Percentiles rank a stretch among this genome's conserved stretches.
phyloP scores from a whole-genome alignment of 208 protist species.

The Acanthamoeba royreba region DNA sequence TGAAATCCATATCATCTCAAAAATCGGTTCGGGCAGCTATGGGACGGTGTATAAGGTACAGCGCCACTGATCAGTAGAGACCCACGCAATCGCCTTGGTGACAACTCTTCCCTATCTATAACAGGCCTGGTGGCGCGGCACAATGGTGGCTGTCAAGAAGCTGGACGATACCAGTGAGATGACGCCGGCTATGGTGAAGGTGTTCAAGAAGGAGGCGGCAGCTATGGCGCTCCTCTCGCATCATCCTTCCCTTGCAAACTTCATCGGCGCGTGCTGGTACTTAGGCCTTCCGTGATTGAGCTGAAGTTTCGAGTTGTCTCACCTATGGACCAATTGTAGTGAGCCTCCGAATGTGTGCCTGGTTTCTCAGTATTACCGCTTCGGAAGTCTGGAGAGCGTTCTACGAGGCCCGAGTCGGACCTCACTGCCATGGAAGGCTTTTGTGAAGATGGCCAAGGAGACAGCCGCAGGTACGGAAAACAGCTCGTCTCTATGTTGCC shows the following conservation, averaged over 20 bases:
- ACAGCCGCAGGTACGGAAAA: background rate
- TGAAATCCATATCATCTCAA: background rate
- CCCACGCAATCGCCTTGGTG: no score
- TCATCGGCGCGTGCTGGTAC: background rate
- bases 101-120: no score
- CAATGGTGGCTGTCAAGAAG: background rate
- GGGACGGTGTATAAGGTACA: background rate
- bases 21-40: background rate
- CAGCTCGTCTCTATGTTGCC: background rate
- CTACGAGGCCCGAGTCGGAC: background rate
- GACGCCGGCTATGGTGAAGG: background rate
- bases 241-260: background rate
- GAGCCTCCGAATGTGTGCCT: background rate
- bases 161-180: background rate
- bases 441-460: slow-evolving; percentile 20
- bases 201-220: background rate
- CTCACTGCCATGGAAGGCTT: background rate
- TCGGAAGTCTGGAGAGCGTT: background rate
- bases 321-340: no score
- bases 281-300: background rate
- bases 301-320: background rate
- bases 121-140: background rate
- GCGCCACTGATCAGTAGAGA: no score
- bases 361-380: background rate
- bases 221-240: background rate